Evolutionary conservation across 768 basidiomycete genomes (phyloP).

Genomic region (Tulasnella sp.): DNA sequence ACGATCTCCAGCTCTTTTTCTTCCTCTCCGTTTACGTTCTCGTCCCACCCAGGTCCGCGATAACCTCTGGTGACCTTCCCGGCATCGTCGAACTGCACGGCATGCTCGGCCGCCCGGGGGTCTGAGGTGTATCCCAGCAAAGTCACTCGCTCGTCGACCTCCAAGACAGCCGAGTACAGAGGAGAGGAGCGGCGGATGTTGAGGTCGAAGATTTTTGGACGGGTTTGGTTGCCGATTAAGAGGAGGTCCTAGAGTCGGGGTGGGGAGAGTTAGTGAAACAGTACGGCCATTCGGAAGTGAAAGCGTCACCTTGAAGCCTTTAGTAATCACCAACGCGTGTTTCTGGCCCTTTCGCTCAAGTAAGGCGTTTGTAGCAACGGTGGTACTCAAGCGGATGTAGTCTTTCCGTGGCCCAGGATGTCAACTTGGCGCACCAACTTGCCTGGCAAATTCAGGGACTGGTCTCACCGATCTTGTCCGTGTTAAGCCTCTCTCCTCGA

Average conservation of each 20-base stretch:
- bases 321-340: constrained; percentile 83
- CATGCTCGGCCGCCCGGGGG: constrained; percentile 64
- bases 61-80: constrained; percentile 59
- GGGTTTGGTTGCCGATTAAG: constrained; percentile 87
- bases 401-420: constrained; percentile 29
- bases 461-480: constrained; percentile 66
- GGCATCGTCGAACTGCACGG: constrained; percentile 60
- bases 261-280: not conserved
- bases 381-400: constrained; percentile 85
- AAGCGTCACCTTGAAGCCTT: constrained; percentile 50
- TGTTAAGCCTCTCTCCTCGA: constrained; percentile 54
- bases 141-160: constrained; percentile 83
- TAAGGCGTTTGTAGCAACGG: constrained; percentile 92
- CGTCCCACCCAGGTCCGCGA: constrained; percentile 66
- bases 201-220: constrained; percentile 90
- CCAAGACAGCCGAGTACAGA: constrained; percentile 61
- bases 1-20: constrained; percentile 43
- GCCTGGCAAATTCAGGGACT: not conserved
- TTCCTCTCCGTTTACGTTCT: constrained; percentile 45
- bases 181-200: constrained; percentile 71
- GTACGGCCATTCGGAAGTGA: not conserved
- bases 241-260: constrained; percentile 53
- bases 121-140: constrained; percentile 89
- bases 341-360: constrained; percentile 90
- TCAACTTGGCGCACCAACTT: not conserved